Conservation (phyloP, 768 basidiomycete genomes). For the Tylopilus balloui region DNA sequence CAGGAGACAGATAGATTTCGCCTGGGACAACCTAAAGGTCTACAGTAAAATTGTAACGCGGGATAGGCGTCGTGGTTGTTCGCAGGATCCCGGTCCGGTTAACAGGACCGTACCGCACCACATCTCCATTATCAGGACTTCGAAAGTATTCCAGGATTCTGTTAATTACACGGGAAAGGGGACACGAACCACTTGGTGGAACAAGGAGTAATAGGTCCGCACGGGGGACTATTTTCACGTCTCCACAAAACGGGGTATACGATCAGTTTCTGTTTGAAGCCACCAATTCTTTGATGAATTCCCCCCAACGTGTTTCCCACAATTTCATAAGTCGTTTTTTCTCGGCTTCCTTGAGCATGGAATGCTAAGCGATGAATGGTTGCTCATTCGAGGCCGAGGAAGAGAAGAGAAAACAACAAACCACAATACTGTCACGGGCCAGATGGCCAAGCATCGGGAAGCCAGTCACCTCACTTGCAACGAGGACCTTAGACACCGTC, state of each 20-base stretch:
- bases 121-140: background rate
- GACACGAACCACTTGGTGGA: background rate
- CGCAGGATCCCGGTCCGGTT: background rate
- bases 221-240: too few relatives aligned
- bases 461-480: constrained; percentile 62
- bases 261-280: background rate
- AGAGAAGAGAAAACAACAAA: constrained; percentile 1
- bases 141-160: background rate
- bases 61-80: constrained; percentile 6
- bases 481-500: constrained; percentile 47
- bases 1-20: too few relatives aligned
- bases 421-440: constrained; percentile 67
- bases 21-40: too few relatives aligned
- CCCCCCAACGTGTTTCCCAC: background rate
- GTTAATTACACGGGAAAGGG: background rate
- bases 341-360: constrained; percentile 43
- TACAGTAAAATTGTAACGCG: too few relatives aligned
- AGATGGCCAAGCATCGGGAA: constrained; percentile 57
- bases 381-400: background rate
- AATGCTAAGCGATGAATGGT: constrained; percentile 25
- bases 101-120: background rate
- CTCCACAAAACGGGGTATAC: too few relatives aligned
- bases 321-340: constrained; percentile 36
- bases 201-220: background rate
- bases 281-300: background rate